Percentiles rank a stretch among this genome's conserved stretches.
phyloP scores from a whole-genome alignment of 306 rosid genomes.

The Albizia julibrissin region DNA sequence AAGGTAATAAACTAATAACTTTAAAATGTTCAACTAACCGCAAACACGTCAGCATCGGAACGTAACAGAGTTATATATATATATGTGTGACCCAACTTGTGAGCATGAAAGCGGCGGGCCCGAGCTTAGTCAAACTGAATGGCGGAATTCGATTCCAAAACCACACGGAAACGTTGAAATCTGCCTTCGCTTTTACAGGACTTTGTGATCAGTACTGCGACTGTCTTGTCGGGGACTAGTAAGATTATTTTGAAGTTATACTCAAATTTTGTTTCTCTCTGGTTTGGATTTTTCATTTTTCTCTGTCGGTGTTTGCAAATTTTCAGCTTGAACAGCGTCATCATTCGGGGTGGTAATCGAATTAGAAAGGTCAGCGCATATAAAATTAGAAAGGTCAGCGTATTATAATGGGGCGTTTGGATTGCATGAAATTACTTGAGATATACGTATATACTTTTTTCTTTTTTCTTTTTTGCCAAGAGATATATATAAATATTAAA shows the following conservation, averaged over 20 bases:
- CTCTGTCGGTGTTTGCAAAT: neutral
- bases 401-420: neutral
- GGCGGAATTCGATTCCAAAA: neutral
- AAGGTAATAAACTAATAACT: neutral
- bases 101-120: conserved; percentile 15
- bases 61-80: neutral
- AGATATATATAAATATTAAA: too few species aligned
- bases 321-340: neutral
- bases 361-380: neutral
- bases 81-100: neutral
- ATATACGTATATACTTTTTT: too few species aligned
- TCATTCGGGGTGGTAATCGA: neutral
- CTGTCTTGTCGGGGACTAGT: neutral
- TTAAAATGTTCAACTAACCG: neutral
- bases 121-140: neutral
- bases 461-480: too few species aligned
- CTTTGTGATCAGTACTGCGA: neutral
- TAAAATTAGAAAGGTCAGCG: neutral
- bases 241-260: neutral
- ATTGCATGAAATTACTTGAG: neutral
- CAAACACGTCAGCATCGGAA: neutral
- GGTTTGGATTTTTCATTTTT: neutral
- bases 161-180: neutral
- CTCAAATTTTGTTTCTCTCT: neutral
- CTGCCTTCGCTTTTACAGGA: neutral